These are phyloP conservation scores for Gracilariopsis chorda DNA, from an alignment of 23 red algal species.

Conservation along the genomic window DNA sequence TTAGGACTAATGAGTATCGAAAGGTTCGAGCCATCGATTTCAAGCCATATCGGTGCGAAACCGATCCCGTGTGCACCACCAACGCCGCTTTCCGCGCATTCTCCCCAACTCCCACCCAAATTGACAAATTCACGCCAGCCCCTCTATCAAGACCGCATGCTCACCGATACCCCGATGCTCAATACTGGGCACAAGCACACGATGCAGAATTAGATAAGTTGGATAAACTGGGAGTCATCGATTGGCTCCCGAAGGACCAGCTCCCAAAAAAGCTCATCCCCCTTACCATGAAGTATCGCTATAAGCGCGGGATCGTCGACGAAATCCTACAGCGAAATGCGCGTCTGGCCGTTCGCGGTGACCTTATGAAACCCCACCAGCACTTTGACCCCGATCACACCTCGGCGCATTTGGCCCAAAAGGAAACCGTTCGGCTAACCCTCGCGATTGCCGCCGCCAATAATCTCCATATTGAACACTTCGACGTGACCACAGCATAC, in stretches of 20 bases:
- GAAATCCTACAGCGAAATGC: conserved; percentile 1
- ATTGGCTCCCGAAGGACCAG: not conserved
- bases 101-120: not conserved
- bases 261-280: not conserved
- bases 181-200: not conserved
- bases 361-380: not conserved
- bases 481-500: conserved; percentile 24
- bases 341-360: not conserved
- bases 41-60: not conserved
- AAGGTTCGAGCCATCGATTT: not conserved
- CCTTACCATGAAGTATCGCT: not conserved
- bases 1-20: not conserved
- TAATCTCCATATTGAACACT: not conserved
- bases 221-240: not conserved
- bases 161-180: not conserved
- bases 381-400: conserved; percentile 18
- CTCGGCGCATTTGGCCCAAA: not conserved
- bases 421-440: not conserved
- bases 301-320: not conserved
- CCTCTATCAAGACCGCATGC: not conserved
- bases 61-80: not conserved
- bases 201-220: not conserved
- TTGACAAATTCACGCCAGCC: not conserved
- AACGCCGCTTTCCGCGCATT: not conserved
- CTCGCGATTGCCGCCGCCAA: not conserved